Evolutionary conservation across 2,329 filamentous ascomycete species (phyloP).

Genomic region (Fusarium domesticum): DNA sequence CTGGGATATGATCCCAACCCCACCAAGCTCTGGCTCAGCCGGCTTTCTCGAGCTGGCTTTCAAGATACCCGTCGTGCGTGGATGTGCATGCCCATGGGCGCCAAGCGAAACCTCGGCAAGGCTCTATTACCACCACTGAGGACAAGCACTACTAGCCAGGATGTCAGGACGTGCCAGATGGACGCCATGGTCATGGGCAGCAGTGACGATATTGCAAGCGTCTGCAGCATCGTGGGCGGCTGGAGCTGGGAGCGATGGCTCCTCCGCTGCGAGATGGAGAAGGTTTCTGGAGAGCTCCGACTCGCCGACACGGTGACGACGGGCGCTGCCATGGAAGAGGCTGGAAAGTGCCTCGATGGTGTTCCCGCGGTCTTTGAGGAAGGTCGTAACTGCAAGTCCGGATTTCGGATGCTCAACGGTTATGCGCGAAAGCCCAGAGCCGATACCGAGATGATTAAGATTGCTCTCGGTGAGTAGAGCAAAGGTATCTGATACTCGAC

Average conservation of each 20-base stretch:
- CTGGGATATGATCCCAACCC: slow-evolving; percentile 85
- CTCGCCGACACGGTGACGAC: slow-evolving; percentile 52
- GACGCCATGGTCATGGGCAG: slow-evolving; percentile 65
- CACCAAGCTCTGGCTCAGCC: slow-evolving; percentile 74
- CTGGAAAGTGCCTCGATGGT: slow-evolving; percentile 57
- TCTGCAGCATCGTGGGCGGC: slow-evolving; percentile 78
- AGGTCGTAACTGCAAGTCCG: slow-evolving; percentile 56
- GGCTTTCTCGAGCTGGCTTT: slow-evolving; percentile 74
- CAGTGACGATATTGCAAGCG: slow-evolving; percentile 67
- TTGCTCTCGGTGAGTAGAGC: slow-evolving; percentile 27
- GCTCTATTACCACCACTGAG: slow-evolving; percentile 31
- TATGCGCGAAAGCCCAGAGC: slow-evolving; percentile 59
- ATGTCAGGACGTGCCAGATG: slow-evolving; percentile 48
- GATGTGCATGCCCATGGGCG: slow-evolving; percentile 83
- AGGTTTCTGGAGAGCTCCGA: slow-evolving; percentile 62
- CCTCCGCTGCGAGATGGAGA: slow-evolving; percentile 82
- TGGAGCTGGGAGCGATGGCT: slow-evolving; percentile 98
- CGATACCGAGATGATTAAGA: slow-evolving; percentile 39
- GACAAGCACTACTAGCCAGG: slow-evolving; percentile 40
- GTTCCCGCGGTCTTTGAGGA: slow-evolving; percentile 63
- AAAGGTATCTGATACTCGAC: slow-evolving; percentile 4
- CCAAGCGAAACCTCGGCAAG: slow-evolving; percentile 35
- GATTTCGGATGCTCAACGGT: slow-evolving; percentile 60
- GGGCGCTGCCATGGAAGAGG: slow-evolving; percentile 51
- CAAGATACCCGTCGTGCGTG: slow-evolving; percentile 78